Percentiles rank a stretch among this genome's conserved stretches.
Conservation (phyloP, 2,329 filamentous ascomycete genomes). For the Cercospora sp. region DNA sequence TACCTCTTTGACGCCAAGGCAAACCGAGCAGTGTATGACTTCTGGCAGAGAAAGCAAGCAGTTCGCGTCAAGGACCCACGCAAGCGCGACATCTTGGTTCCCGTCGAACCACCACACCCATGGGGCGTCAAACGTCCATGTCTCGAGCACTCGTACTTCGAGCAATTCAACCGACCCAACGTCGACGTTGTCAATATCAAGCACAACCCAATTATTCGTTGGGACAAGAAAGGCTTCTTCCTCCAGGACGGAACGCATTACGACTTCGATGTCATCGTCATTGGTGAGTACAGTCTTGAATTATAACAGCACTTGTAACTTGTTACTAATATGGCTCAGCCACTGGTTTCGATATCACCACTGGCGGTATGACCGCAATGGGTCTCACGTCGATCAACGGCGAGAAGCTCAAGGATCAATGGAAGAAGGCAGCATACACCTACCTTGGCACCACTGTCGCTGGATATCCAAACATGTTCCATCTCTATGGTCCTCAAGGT, state of each 20-base stretch:
- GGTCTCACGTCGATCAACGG: constrained; percentile 43
- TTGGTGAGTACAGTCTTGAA: background rate
- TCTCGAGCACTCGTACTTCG: constrained; percentile 51
- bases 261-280: constrained; percentile 44
- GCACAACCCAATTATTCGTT: constrained; percentile 18
- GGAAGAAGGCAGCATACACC: constrained; percentile 44
- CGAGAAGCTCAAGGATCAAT: constrained; percentile 39
- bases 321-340: constrained; percentile 39
- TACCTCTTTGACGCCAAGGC: constrained; percentile 20
- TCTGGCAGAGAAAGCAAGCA: constrained; percentile 57
- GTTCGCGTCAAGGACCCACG: constrained; percentile 52
- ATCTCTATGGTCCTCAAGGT: constrained; percentile 44
- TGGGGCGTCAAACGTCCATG: constrained; percentile 49
- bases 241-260: constrained; percentile 26
- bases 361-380: constrained; percentile 47
- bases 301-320: background rate
- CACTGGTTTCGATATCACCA: constrained; percentile 48
- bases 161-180: constrained; percentile 42
- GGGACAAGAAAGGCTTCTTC: constrained; percentile 33
- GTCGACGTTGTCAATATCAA: constrained; percentile 41
- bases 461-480: constrained; percentile 38
- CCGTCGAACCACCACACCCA: constrained; percentile 48
- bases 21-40: constrained; percentile 47
- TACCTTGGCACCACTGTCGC: constrained; percentile 48
- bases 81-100: constrained; percentile 55